Evolutionary conservation across 768 basidiomycete species (phyloP), one percentile per base, ranked within the genome.

Genomic region (Pholiota molesta): DNA sequence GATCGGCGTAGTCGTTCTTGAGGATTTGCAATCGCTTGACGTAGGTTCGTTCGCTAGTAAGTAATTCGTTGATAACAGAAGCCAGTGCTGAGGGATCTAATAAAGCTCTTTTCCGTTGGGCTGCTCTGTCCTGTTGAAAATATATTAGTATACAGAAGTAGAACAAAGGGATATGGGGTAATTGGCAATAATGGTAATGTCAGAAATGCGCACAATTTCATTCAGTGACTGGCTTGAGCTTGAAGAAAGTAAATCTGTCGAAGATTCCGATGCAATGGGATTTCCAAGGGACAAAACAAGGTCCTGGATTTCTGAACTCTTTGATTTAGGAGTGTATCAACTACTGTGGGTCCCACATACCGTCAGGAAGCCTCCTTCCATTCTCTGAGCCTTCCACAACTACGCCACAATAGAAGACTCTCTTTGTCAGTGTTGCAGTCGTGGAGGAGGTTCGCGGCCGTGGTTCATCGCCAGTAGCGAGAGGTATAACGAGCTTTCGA

Each of bases 1-100:
- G 97, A 72, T 94, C 90, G 35, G 96, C 97, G 71, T 97, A 99
- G 68, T 93, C 88, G 49, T 83, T 76, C 75, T 96, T 95, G 69
- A 99, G 84, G 29, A 87, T 89, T 66, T 84, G 85, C 17, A 99
- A 82, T 14, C 94, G 86, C 65, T 83, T 86, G 63, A 97, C 88
- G 72, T 99, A 99, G 52, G 92, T 89, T 60, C 88, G 86, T 73
- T 99, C 96, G 13, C 95, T 98, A 37, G 86, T 83, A 16, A 97
- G 85, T 17, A 99, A 84, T 74, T 99, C 96, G 64, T 89, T 89
- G 65, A 97, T 82, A 60, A 92, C 84, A 52, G 92, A 89, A 31
- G 81, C 75, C 51, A 96, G 80, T 14, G 88, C 85, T 60, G 87
- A 83, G 37, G 85, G 73, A 69, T 91, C 83, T 17, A 91, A 85